Evolutionary conservation across 129 eudicot genomes (phyloP).

Genomic region (Pseudognaphalium luteoalbum): DNA sequence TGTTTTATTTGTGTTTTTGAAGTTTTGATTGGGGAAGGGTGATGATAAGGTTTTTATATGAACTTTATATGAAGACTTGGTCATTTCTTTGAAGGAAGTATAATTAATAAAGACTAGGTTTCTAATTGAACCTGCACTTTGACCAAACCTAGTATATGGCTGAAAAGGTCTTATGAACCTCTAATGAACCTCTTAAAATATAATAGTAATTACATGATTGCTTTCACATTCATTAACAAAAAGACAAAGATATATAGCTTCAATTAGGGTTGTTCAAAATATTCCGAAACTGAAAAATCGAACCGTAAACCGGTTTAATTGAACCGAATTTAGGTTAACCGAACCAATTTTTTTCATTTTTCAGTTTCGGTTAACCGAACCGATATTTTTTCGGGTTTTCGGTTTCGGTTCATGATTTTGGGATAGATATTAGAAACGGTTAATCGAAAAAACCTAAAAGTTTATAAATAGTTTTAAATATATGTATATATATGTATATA

Average conservation of each 20-base stretch:
- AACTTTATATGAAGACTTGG: neutral
- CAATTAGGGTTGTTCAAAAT: neutral
- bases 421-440: too few relatives aligned
- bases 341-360: too few relatives aligned
- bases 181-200: neutral
- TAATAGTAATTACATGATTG: neutral
- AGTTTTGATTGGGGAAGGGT: slow-evolving; percentile 5
- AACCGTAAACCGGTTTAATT: too few relatives aligned
- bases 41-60: neutral
- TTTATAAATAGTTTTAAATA: too few relatives aligned
- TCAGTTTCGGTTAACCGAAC: too few relatives aligned
- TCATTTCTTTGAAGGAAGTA: neutral
- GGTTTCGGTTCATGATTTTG: too few relatives aligned
- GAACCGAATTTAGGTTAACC: too few relatives aligned
- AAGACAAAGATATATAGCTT: neutral
- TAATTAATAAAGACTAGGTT: neutral
- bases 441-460: too few relatives aligned
- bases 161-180: neutral
- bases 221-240: neutral
- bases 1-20: slow-evolving; percentile 1
- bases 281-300: too few relatives aligned
- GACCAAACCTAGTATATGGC: neutral
- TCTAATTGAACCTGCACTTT: neutral
- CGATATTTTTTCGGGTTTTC: too few relatives aligned
- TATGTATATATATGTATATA: too few relatives aligned